Evolutionary conservation across 1,139 yeast species (phyloP), one percentile per base, ranked within the genome.

Genomic region (Pichia sp.): DNA sequence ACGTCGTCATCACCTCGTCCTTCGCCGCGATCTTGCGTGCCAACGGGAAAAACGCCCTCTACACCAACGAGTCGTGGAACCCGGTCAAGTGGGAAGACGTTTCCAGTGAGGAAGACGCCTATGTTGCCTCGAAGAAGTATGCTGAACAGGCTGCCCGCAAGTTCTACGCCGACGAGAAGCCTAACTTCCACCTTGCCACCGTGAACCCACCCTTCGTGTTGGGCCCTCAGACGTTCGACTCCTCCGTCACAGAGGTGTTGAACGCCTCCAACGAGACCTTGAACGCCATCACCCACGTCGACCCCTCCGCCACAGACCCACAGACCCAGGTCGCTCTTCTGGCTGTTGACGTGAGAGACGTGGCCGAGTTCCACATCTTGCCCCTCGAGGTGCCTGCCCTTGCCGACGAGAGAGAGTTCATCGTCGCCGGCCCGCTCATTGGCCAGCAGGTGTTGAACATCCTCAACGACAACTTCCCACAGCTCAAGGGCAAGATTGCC

Each of bases 101-200:
- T 13, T 34, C 21, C 1, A 47, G 67, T 50, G 65, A 69, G 4
- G 48, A 55, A 10, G 54, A 52, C 36, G 83, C 77, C 7, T 80
- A 79, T 64, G 54, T 67, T 55, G 80, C 74, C 0, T 77, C 83
- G 7, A 80, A 80, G 64, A 74, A 70, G 30, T 70, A 71, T 54
- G 81, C 83, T 21, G 85, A 79, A 62, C 63, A 64, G 54, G 76
- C 79, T 2, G 83, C 81, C 1, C 77, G 85, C 81, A 74, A 77
- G 2, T 80, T 76, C 56, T 66, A 74, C 28, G 58, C 69, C 47
- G 56, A 59, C 9, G 61, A 70, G 31, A 67, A 69, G 5, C 74
- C 77, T 12, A 66, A 65, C 34, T 80, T 79, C 59, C 65, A 66
- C 4, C 59, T 80, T 23, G 63, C 76, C 12, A 70, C 76, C 1